Evolutionary conservation across 148 eudicot genomes (phyloP).

Genomic region (Persicaria tinctoria): DNA sequence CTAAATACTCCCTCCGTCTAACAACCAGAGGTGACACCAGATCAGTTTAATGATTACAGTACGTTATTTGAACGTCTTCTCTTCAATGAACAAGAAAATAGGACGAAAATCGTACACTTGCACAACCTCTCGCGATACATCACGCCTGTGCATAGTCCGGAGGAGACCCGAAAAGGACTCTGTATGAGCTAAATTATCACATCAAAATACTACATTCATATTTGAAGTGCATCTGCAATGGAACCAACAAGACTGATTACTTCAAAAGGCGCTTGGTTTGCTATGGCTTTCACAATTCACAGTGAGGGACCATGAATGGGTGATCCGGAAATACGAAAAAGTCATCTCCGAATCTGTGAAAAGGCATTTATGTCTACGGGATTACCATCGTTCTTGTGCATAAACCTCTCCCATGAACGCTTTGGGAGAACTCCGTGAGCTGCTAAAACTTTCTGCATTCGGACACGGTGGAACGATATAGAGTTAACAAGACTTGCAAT

Average conservation of each 20-base stretch:
- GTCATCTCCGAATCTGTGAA: conserved; percentile 38
- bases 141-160: too few species aligned
- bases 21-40: too few species aligned
- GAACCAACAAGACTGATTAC: conserved; percentile 91
- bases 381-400: conserved; percentile 77
- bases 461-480: too few species aligned
- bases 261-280: conserved; percentile 72
- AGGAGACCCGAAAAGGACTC: too few species aligned
- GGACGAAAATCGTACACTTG: too few species aligned
- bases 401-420: conserved; percentile 72
- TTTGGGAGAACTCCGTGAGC: conserved; percentile 90
- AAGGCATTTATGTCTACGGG: not conserved
- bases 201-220: conserved; percentile 20
- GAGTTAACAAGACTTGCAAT: too few species aligned
- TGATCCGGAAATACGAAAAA: conserved; percentile 85
- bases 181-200: too few species aligned
- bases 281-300: conserved; percentile 50
- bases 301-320: conserved; percentile 82
- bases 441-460: conserved; percentile 27
- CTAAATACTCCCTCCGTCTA: too few species aligned
- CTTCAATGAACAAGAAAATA: too few species aligned
- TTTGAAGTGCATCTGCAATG: conserved; percentile 92
- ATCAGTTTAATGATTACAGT: too few species aligned
- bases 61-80: too few species aligned
- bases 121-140: too few species aligned